phyloP scores from a whole-genome alignment of 306 rosid species.

The Phaseolus lunatus region DNA sequence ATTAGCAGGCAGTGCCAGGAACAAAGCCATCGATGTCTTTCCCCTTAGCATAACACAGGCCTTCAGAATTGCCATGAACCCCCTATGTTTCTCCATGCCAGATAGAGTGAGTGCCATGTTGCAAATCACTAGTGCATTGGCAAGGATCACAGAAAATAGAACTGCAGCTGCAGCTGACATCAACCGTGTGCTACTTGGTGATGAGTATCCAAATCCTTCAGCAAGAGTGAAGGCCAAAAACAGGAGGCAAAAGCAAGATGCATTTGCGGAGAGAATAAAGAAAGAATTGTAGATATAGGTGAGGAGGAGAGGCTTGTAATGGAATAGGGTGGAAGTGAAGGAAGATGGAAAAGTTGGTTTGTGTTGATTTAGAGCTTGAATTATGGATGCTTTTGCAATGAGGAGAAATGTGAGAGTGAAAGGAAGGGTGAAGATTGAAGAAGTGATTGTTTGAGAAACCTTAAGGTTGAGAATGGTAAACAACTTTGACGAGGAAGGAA shows the following conservation, averaged over 20 bases:
- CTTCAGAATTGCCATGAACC: slow-evolving; percentile 69
- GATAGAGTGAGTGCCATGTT: slow-evolving; percentile 73
- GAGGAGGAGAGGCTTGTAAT: slow-evolving; percentile 59
- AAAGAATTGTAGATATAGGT: slow-evolving; percentile 63
- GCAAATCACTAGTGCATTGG: slow-evolving; percentile 70
- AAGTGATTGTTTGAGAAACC: slow-evolving; percentile 79
- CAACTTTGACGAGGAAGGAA: slow-evolving; percentile 69
- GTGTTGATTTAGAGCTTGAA: slow-evolving; percentile 55
- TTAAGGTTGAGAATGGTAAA: slow-evolving; percentile 60
- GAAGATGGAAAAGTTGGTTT: slow-evolving; percentile 48
- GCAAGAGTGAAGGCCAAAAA: slow-evolving; percentile 61
- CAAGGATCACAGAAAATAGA: slow-evolving; percentile 73
- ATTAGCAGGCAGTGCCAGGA: slow-evolving; percentile 69
- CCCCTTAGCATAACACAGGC: slow-evolving; percentile 79
- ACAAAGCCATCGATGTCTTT: slow-evolving; percentile 70
- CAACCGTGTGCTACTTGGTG: slow-evolving; percentile 49
- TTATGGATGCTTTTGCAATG: slow-evolving; percentile 67
- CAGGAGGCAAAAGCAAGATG: slow-evolving; percentile 64
- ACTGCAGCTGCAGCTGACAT: slow-evolving; percentile 67
- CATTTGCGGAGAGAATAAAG: slow-evolving; percentile 72
- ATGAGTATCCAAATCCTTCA: slow-evolving; percentile 57
- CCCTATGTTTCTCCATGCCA: slow-evolving; percentile 68
- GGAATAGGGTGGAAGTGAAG: slow-evolving; percentile 46
- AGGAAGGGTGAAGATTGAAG: slow-evolving; percentile 73
- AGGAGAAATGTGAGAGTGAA: slow-evolving; percentile 79